Conservation (phyloP, 768 basidiomycete species). For the Hypholoma fasciculare region DNA sequence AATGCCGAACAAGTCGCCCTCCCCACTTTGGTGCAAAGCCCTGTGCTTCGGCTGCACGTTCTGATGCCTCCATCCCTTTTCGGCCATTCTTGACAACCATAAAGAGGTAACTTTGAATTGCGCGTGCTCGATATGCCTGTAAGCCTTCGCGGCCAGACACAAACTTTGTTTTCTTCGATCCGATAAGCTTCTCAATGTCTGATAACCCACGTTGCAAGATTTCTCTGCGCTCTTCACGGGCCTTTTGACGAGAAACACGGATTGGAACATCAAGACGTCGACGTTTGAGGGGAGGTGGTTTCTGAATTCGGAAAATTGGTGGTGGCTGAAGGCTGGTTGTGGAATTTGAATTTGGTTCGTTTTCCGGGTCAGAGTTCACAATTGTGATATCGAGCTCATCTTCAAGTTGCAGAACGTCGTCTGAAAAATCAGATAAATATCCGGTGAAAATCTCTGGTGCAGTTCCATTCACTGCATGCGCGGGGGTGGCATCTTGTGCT, state of each 20-base stretch:
- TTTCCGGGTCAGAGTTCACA: not conserved
- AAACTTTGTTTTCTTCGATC: slow-evolving; percentile 23
- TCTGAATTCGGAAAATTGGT: not conserved
- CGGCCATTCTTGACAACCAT: slow-evolving; percentile 28
- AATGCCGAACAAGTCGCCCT: slow-evolving; percentile 20
- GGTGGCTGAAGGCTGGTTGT: not conserved
- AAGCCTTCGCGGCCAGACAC: slow-evolving; percentile 24
- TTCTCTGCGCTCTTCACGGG: slow-evolving; percentile 1
- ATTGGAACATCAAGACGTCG: slow-evolving; percentile 19
- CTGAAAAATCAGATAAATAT: slow-evolving; percentile 21
- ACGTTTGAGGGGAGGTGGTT: slow-evolving; percentile 20
- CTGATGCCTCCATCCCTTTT: slow-evolving; percentile 21
- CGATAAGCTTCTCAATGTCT: slow-evolving; percentile 25
- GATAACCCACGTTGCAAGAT: slow-evolving; percentile 11
- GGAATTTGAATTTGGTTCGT: not conserved
- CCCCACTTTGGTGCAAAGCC: slow-evolving; percentile 33
- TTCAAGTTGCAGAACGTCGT: slow-evolving; percentile 6
- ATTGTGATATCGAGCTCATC: not conserved
- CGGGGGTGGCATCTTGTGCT: no score
- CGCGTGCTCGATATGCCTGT: slow-evolving; percentile 23
- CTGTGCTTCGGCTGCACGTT: slow-evolving; percentile 26
- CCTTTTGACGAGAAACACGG: slow-evolving; percentile 1
- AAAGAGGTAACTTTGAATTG: slow-evolving; percentile 28
- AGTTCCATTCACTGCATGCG: no score
- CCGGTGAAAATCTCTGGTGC: slow-evolving; percentile 17